phyloP scores from a whole-genome alignment of 148 eudicot genomes.

The Hydrangea macrophylla region DNA sequence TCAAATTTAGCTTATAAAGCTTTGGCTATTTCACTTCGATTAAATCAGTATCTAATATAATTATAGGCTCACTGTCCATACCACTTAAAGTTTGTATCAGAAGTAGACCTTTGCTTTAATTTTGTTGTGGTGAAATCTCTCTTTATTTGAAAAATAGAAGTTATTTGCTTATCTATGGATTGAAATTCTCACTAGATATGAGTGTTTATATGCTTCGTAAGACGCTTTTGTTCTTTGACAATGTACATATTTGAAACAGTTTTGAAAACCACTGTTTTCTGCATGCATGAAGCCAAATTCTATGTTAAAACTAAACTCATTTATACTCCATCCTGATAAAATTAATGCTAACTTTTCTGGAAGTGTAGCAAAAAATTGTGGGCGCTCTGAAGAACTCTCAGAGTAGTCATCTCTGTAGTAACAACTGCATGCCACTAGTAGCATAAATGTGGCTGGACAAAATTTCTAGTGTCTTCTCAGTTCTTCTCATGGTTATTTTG shows the following conservation, averaged over 20 bases:
- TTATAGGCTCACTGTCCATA: not conserved
- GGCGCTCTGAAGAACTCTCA: no score
- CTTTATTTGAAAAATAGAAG: not conserved
- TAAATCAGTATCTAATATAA: not conserved
- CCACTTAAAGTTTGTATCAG: not conserved
- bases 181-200: not conserved
- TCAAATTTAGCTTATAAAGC: not conserved
- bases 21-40: not conserved
- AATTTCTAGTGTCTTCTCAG: constrained; percentile 42
- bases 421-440: not conserved
- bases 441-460: constrained; percentile 9
- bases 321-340: not conserved
- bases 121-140: not conserved
- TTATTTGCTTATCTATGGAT: no score
- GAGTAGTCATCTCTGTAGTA: not conserved
- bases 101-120: not conserved
- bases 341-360: not conserved
- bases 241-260: not conserved
- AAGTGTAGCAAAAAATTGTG: no score
- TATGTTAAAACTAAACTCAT: not conserved
- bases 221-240: not conserved
- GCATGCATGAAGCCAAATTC: not conserved
- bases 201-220: not conserved
- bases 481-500: constrained; percentile 47
- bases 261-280: not conserved